Conservation (phyloP, 495 filamentous ascomycete genomes). For the Annulohypoxylon nitens region DNA sequence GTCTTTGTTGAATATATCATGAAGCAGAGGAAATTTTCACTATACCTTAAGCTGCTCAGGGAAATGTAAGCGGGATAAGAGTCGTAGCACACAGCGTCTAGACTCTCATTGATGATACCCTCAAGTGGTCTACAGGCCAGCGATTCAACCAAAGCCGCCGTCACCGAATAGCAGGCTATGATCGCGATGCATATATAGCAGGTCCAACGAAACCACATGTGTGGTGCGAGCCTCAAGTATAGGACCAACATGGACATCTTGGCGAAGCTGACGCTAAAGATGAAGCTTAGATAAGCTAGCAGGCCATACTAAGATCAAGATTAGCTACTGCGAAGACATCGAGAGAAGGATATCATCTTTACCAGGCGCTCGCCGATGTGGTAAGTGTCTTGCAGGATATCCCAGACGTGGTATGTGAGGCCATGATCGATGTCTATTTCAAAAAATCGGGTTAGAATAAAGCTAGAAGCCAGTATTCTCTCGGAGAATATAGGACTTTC, state of each 20-base stretch:
- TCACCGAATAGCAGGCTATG: slow-evolving; percentile 29
- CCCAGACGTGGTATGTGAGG: slow-evolving; percentile 43
- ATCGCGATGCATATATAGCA: slow-evolving; percentile 28
- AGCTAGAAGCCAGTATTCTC: too few relatives aligned
- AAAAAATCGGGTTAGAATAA: neutral
- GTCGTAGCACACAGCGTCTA: slow-evolving; percentile 36
- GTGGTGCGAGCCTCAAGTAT: slow-evolving; percentile 35
- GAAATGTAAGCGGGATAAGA: slow-evolving; percentile 38
- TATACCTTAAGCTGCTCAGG: slow-evolving; percentile 38
- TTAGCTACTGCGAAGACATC: slow-evolving; percentile 13
- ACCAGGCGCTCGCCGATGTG: slow-evolving; percentile 40
- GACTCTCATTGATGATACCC: slow-evolving; percentile 34
- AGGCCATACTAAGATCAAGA: slow-evolving; percentile 27
- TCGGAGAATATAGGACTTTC: neutral
- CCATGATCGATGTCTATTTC: slow-evolving; percentile 38
- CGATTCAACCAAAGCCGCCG: slow-evolving; percentile 34
- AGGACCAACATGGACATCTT: slow-evolving; percentile 40
- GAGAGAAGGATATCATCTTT: neutral
- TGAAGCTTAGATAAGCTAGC: slow-evolving; percentile 34
- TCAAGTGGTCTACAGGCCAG: slow-evolving; percentile 32
- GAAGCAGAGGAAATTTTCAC: neutral
- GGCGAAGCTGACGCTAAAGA: slow-evolving; percentile 39
- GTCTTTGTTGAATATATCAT: neutral
- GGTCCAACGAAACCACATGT: slow-evolving; percentile 32
- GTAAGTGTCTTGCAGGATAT: slow-evolving; percentile 37